Base-by-base conservation (phyloP, 1,284 basidiomycete species). In the Lentinus polychrous region DNA sequence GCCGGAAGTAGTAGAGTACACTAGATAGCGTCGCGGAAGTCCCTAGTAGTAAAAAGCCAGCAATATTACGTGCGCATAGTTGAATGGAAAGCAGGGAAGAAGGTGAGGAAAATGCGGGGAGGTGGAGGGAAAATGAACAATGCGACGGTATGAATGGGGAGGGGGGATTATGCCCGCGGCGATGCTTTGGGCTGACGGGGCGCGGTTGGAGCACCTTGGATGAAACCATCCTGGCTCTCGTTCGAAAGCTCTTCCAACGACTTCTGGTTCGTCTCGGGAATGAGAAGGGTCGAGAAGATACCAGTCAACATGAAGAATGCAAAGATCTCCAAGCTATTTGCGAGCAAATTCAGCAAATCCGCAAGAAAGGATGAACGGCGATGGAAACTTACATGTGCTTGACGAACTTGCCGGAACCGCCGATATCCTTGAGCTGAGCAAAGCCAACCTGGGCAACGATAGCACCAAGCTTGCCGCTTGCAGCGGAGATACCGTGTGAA, bases 401-500 rank as follows among this genome's bases (percentile, higher is more conserved):
- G 49, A 86, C 69, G 60, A 80, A 86, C 38, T 66, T 58, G 60
- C 75, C 76, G 11, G 70, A 64, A 22, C 84, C 85, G 43, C 79
- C 80, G 44, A 84, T 84, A 63, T 88, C 73, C 64, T 75, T 78
- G 43, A 91, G 66, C 49, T 76, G 77, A 27, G 80, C 77, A 65
- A 92, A 90, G 39, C 81, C 87, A 54, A 91, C 81, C 66, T 91
- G 87, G 2, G 87, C 83, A 42, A 92, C 67, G 62, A 94, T 86
- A 46, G 90, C 90, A 37, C 90, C 91, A 44, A 91, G 73, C 67
- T 92, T 93, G 45, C 87, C 88, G 22, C 78, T 80, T 3, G 86
- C 89, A 15, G 90, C 91, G 15, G 83, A 86, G 62, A 94, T 91
- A 66, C 90, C 90, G 66, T 92, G 88, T 2, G 79, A 84, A 4